Evolutionary conservation across 139 green algal species (phyloP).

Genomic region (Micractinium sp.): DNA sequence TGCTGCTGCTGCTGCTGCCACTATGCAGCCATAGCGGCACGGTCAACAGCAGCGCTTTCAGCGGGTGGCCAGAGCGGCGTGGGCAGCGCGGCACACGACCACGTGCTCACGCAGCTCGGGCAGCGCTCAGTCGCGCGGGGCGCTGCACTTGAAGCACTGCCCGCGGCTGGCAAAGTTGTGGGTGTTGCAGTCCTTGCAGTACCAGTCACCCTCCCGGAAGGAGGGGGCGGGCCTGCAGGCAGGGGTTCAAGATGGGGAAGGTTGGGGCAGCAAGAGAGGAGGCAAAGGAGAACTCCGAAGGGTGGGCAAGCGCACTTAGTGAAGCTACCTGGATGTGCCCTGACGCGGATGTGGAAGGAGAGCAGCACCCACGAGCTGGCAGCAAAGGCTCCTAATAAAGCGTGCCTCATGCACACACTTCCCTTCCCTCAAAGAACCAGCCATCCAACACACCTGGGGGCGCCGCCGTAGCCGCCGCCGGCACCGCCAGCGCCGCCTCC

Average conservation of each 20-base stretch:
- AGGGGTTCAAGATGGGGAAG: no score
- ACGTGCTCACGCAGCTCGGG: neutral
- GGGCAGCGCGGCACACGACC: no score
- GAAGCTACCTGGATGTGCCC: no score
- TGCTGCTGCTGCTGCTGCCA: no score
- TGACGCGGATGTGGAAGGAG: no score
- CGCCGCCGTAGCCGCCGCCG: neutral
- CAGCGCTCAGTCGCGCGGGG: constrained; percentile 9
- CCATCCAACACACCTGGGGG: neutral
- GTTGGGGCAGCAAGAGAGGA: no score
- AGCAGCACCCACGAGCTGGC: no score
- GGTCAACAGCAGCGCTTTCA: no score
- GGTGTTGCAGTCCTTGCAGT: constrained; percentile 42
- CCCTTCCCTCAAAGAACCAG: neutral
- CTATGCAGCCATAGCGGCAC: no score
- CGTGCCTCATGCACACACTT: neutral
- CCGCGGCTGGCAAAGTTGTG: constrained; percentile 48
- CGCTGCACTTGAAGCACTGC: constrained; percentile 48
- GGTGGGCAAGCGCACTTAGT: neutral
- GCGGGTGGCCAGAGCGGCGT: no score
- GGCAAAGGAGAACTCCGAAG: neutral
- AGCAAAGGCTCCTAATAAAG: no score
- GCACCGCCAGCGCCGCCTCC: constrained; percentile 1
- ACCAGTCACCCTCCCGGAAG: constrained; percentile 52
- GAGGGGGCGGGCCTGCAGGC: constrained; percentile 12